Percentiles rank a stretch among this genome's conserved stretches.
phyloP scores from a whole-genome alignment of 352 stramenopile species.

The Peronospora belbahrii region DNA sequence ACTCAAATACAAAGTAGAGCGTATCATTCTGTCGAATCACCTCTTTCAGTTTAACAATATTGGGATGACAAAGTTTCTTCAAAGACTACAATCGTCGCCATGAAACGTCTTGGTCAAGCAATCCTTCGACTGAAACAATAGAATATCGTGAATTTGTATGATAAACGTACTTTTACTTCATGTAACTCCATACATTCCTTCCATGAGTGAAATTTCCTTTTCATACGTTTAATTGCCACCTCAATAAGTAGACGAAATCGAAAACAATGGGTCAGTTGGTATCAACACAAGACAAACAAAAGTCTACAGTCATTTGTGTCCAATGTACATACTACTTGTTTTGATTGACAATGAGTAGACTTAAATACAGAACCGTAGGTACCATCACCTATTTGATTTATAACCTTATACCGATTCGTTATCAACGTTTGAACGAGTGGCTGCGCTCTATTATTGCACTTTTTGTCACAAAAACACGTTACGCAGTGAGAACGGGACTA shows the following conservation, averaged over 20 bases:
- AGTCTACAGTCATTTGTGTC: not conserved
- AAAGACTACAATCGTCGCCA: slow-evolving; percentile 49
- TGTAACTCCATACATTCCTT: slow-evolving; percentile 95
- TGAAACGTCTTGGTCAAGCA: too few relatives aligned
- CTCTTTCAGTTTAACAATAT: too few relatives aligned
- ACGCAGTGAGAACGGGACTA: too few relatives aligned
- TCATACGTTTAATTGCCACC: slow-evolving; percentile 96
- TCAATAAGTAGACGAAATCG: slow-evolving; percentile 13
- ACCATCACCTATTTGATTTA: slow-evolving; percentile 92
- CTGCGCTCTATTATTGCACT: slow-evolving; percentile 14
- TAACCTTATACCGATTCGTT: slow-evolving; percentile 94
- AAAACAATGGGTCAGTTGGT: too few relatives aligned
- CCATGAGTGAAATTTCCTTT: slow-evolving; percentile 95
- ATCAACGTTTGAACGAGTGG: not conserved
- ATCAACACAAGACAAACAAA: too few relatives aligned
- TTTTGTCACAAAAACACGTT: too few relatives aligned
- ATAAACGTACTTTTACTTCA: slow-evolving; percentile 89
- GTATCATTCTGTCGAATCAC: too few relatives aligned
- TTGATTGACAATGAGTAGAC: slow-evolving; percentile 88
- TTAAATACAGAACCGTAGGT: slow-evolving; percentile 94
- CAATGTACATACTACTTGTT: slow-evolving; percentile 75
- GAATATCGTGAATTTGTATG: too few relatives aligned
- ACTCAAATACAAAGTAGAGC: slow-evolving; percentile 99
- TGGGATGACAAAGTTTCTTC: slow-evolving; percentile 94
- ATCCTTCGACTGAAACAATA: too few relatives aligned